Conservation (phyloP, 257 asterid genomes). For the Coffea eugenioides region DNA sequence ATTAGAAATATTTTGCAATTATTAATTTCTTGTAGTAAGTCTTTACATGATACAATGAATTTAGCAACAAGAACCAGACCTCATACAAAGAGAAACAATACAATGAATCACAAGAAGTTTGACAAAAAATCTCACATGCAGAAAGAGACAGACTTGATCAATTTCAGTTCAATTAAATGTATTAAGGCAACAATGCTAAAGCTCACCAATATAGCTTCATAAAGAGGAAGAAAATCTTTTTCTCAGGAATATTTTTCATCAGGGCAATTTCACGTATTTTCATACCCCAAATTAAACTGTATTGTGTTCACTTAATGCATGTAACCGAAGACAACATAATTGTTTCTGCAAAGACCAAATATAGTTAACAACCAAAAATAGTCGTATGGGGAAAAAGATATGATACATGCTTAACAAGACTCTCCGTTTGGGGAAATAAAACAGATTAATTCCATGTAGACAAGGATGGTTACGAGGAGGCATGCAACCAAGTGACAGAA, state of each 20-base stretch:
- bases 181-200: background rate
- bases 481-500: background rate
- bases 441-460: background rate
- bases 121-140: background rate
- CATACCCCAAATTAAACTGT: background rate
- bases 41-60: background rate
- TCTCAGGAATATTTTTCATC: background rate
- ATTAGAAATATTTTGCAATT: background rate
- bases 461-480: background rate
- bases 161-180: background rate
- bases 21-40: background rate
- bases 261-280: background rate
- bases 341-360: background rate
- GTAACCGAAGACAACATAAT: background rate
- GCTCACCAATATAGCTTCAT: background rate
- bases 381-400: background rate
- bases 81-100: background rate
- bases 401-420: background rate
- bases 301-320: background rate
- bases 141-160: background rate
- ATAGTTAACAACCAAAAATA: background rate
- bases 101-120: background rate
- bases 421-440: background rate
- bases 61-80: background rate
- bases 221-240: background rate